Evolutionary conservation across 768 basidiomycete species (phyloP).

Genomic region (Tricholoma matsutake): DNA sequence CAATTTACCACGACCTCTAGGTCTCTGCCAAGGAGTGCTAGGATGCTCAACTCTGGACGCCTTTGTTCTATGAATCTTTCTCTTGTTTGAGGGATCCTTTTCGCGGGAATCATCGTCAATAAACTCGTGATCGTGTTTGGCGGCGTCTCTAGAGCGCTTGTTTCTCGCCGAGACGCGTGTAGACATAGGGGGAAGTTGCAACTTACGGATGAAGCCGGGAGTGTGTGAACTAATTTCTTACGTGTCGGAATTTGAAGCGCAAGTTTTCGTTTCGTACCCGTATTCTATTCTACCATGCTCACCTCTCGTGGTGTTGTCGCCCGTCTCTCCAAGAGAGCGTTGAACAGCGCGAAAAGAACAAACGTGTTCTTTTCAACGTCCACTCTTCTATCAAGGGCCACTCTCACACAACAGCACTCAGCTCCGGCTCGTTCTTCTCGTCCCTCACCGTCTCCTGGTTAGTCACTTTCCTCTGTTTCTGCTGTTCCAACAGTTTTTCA

Average conservation of each 20-base stretch:
- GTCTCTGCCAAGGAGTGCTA: background rate
- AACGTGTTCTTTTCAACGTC: conserved; percentile 81
- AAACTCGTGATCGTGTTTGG: background rate
- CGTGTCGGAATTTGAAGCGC: conserved; percentile 39
- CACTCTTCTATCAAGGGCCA: conserved; percentile 53
- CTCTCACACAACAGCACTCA: conserved; percentile 45
- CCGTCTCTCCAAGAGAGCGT: conserved; percentile 83
- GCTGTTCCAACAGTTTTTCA: conserved; percentile 8
- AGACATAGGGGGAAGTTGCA: background rate
- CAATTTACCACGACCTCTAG: background rate
- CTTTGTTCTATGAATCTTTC: background rate
- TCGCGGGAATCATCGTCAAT: background rate
- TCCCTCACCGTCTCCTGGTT: conserved; percentile 51
- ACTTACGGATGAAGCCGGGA: conserved; percentile 42
- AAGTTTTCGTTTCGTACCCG: conserved; percentile 18
- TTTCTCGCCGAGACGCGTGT: background rate
- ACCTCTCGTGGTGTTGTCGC: conserved; percentile 83
- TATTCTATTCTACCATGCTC: conserved; percentile 61
- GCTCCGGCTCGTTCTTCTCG: conserved; percentile 47
- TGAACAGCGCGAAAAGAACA: conserved; percentile 70
- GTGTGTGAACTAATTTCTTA: conserved; percentile 47
- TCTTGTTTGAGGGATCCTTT: background rate
- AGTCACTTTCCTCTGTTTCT: conserved; percentile 21
- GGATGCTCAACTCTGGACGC: background rate
- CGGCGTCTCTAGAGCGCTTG: background rate